phyloP scores from a whole-genome alignment of 139 green algal genomes.

The Klebsormidium nitens region DNA sequence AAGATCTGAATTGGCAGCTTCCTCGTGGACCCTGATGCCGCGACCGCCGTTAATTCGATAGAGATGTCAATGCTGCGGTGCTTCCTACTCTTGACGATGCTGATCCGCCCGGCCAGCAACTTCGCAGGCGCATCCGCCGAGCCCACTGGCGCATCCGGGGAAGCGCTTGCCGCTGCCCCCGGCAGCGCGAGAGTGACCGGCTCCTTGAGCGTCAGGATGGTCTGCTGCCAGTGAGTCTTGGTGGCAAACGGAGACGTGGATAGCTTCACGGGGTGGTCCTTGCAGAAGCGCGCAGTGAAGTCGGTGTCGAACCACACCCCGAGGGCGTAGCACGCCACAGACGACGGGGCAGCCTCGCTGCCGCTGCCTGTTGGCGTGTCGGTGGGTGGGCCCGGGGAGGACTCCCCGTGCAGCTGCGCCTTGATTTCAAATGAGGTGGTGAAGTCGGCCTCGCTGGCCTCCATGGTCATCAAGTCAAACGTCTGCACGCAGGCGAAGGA shows the following conservation, averaged over 20 bases:
- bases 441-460: conserved; percentile 73
- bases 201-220: conserved; percentile 59
- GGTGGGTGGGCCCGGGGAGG: too few relatives aligned
- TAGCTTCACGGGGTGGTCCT: conserved; percentile 61
- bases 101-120: conserved; percentile 27
- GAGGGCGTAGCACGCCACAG: conserved; percentile 48
- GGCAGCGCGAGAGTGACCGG: conserved; percentile 45
- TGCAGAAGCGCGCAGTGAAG: conserved; percentile 80
- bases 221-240: conserved; percentile 89
- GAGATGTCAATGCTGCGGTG: conserved; percentile 43
- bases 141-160: background rate
- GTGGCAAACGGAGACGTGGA: conserved; percentile 63
- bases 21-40: background rate
- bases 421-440: conserved; percentile 62
- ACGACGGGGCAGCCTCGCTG: too few relatives aligned
- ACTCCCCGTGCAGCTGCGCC: background rate
- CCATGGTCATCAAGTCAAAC: conserved; percentile 73
- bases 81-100: conserved; percentile 15
- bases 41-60: conserved; percentile 10
- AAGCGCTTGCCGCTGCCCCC: background rate
- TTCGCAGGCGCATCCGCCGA: conserved; percentile 5
- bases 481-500: conserved; percentile 4
- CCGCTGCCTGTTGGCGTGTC: background rate
- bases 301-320: conserved; percentile 92
- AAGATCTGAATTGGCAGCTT: conserved; percentile 28